Evolutionary conservation across 2,329 filamentous ascomycete genomes (phyloP), one percentile per base, ranked within the genome.

Genomic region (Phyllosticta capitalensis): DNA sequence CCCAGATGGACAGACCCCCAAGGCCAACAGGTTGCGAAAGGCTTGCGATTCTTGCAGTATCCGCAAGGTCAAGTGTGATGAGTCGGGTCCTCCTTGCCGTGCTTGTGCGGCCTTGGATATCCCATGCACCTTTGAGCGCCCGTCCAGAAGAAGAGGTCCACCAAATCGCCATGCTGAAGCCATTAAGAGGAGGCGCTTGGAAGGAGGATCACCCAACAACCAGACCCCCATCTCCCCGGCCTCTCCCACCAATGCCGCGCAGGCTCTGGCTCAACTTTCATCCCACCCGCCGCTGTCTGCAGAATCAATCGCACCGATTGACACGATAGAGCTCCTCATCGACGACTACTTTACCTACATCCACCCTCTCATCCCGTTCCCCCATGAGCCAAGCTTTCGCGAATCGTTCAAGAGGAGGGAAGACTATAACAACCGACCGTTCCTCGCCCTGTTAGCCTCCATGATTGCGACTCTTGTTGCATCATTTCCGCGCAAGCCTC

Each of bases 301-400:
- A 54, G 88, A 92, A 68, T 78, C 82, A 1, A 90, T 92, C 62
- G 88, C 86, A 49, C 85, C 88, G 0, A 78, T 86, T 71, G 81
- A 83, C 7, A 83, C 86, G 10, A 75, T 92, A 56, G 81, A 87
- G 66, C 79, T 86, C 1, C 78, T 91, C 17, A 82, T 92, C 60
- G 86, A 91, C 69, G 88, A 92, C 74, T 92, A 89, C 78, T 92
- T 91, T 73, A 90, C 86, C 19, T 90, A 90, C 69, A 86, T 91
- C 57, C 87, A 91, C 65, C 88, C 88, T 1, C 79, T 92, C 9
- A 83, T 83, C 61, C 88, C 88, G 0, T 91, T 92, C 60, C 88
- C 88, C 0, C 88, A 92, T 70, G 87, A 91, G 68, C 87, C 87
- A 0, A 88, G 86, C 3, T 91, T 92, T 69, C 81, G 87, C 21